Evolutionary conservation across 108 stramenopile species (phyloP).

Genomic region (Aurantiochytrium sp.): DNA sequence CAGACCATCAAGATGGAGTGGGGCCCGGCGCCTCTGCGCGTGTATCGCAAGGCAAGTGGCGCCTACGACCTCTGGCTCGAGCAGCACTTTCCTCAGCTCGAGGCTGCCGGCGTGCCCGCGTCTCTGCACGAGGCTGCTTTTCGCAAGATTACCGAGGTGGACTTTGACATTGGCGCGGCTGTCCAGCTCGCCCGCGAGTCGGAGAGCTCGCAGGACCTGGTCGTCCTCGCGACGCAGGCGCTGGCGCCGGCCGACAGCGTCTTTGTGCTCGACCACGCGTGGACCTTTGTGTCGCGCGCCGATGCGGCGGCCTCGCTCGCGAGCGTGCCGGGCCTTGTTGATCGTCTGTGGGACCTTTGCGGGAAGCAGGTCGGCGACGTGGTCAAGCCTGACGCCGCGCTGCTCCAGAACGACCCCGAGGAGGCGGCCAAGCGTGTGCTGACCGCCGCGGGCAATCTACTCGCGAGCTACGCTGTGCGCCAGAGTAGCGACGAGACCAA

Average conservation of each 20-base stretch:
- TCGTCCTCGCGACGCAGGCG: background rate
- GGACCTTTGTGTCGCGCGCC: background rate
- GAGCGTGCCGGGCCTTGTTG: background rate
- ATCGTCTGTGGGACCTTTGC: background rate
- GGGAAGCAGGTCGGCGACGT: background rate
- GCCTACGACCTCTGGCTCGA: background rate
- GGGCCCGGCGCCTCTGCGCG: background rate
- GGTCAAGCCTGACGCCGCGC: background rate
- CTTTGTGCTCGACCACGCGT: background rate
- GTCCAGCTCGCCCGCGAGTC: background rate
- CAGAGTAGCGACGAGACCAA: background rate
- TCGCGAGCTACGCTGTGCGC: background rate
- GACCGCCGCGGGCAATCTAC: background rate
- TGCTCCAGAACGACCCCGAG: background rate
- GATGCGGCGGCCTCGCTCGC: background rate
- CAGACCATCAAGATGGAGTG: constrained; percentile 1
- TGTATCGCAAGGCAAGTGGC: background rate
- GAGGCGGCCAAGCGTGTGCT: background rate
- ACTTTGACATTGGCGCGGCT: constrained; percentile 12
- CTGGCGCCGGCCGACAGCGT: background rate
- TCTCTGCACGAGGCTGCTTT: background rate
- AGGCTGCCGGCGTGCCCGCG: background rate
- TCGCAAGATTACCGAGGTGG: background rate
- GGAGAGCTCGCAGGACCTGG: background rate
- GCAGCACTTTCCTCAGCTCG: background rate